Evolutionary conservation across 225 moss, liverwort and hornwort species (phyloP).

Genomic region (Neckera pumila): DNA sequence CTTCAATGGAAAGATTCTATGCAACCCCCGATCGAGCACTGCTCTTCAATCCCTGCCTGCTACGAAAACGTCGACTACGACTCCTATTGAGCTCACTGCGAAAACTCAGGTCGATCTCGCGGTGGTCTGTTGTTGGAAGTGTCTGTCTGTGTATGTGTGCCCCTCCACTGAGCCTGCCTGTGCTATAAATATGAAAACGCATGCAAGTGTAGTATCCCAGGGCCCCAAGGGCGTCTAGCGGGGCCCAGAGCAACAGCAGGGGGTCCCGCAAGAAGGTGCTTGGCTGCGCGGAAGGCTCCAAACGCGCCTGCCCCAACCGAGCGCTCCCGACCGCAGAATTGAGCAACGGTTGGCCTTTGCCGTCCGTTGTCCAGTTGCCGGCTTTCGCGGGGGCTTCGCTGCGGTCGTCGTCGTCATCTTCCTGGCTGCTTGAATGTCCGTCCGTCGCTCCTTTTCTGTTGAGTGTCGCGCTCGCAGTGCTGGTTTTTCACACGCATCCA

Average conservation of each 20-base stretch:
- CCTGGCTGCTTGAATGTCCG: background rate
- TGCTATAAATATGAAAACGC: conserved; percentile 7
- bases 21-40: background rate
- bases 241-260: background rate
- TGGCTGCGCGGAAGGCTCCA: background rate
- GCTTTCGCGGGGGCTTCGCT: background rate
- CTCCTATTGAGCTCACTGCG: background rate
- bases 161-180: background rate
- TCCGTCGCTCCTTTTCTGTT: background rate
- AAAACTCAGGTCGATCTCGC: background rate
- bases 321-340: conserved; percentile 4
- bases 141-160: background rate
- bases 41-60: background rate
- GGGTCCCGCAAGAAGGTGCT: background rate
- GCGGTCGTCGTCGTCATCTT: background rate
- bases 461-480: background rate
- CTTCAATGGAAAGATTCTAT: background rate
- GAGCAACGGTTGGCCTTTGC: background rate
- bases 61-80: background rate
- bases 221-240: background rate
- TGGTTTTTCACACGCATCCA: background rate
- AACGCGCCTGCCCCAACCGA: background rate
- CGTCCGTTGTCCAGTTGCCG: conserved; percentile 1
- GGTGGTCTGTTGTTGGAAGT: background rate
- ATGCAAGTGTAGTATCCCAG: background rate